These are phyloP conservation scores for Nannochloropsis salina DNA, from an alignment of 108 stramenopile genomes.

Conservation along the genomic window DNA sequence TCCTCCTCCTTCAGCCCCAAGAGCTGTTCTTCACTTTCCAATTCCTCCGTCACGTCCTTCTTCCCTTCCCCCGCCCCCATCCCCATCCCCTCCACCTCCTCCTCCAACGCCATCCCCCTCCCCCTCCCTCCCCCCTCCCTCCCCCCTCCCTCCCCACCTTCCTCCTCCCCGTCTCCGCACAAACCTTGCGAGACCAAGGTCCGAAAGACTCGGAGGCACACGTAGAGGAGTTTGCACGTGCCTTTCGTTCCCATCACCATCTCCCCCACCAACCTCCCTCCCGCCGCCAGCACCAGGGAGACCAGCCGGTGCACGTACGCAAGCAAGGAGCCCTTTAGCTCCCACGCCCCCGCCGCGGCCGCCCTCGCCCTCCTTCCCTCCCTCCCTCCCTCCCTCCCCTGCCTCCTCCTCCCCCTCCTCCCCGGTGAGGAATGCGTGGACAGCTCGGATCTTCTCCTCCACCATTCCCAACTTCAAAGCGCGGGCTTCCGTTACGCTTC, in stretches of 20 bases:
- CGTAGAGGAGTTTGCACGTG: constrained; percentile 72
- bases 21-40: constrained; percentile 94
- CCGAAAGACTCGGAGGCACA: constrained; percentile 77
- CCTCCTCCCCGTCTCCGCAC: constrained; percentile 70
- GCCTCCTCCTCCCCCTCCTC: not conserved
- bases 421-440: not conserved
- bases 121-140: constrained; percentile 53
- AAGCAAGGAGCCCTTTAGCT: not conserved
- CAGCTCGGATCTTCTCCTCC: not conserved
- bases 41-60: constrained; percentile 92
- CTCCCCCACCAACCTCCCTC: constrained; percentile 21
- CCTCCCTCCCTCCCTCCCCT: not conserved
- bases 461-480: not conserved
- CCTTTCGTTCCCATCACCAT: constrained; percentile 33
- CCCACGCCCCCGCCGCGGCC: not conserved
- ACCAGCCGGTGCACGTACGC: constrained; percentile 22
- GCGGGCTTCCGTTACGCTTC: not conserved
- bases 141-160: constrained; percentile 59
- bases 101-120: constrained; percentile 76
- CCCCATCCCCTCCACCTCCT: constrained; percentile 93
- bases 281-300: constrained; percentile 28
- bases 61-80: constrained; percentile 90
- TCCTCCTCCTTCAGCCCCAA: constrained; percentile 67
- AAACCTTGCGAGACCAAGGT: constrained; percentile 67
- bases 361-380: too few species aligned